These are phyloP conservation scores for carrot (Daucus carota) DNA, from an alignment of 129 eudicot species.

Conservation along the genomic window DH1_v3.0 NC_030381.2:22698001-22698500, in stretches of 20 bases:
- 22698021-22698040: background rate
- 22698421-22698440: background rate
- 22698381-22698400: constrained; percentile 90
- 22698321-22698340: constrained; percentile 93
- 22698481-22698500: background rate
- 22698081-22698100: background rate
- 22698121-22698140: background rate
- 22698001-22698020: background rate
- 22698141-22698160: background rate
- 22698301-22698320: constrained; percentile 90
- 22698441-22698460: background rate
- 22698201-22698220: background rate
- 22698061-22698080: background rate
- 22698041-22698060: background rate
- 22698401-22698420: constrained; percentile 46
- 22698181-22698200: background rate
- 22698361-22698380: constrained; percentile 94
- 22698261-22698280: background rate
- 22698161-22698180: constrained; percentile 10
- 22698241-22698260: background rate
- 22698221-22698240: background rate
- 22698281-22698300: constrained; percentile 6
- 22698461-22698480: background rate
- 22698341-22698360: constrained; percentile 96
- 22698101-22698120: constrained; percentile 11